Conservation (phyloP, 768 basidiomycete species). For the Amanita rubescens region DNA sequence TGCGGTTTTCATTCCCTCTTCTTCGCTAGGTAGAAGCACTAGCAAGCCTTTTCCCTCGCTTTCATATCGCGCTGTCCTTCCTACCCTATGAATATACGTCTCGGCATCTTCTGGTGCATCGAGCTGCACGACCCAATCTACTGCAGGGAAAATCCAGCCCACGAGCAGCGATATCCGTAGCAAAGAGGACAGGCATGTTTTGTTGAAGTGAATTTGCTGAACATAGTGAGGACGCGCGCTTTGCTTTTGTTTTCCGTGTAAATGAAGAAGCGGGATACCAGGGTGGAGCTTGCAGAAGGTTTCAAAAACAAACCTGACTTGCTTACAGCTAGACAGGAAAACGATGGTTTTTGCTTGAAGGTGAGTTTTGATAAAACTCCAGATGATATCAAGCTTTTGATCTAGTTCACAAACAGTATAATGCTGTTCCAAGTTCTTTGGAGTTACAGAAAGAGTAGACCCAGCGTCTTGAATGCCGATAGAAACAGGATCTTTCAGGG, state of each 20-base stretch:
- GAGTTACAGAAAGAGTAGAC: slow-evolving; percentile 49
- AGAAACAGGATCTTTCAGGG: slow-evolving; percentile 72
- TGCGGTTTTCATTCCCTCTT: slow-evolving; percentile 77
- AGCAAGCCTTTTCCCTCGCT: slow-evolving; percentile 81
- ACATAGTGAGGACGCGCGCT: slow-evolving; percentile 78
- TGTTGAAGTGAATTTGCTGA: slow-evolving; percentile 73
- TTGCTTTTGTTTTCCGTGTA: slow-evolving; percentile 97
- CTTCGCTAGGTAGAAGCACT: slow-evolving; percentile 84
- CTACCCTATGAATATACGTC: slow-evolving; percentile 96
- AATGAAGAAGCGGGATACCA: slow-evolving; percentile 83
- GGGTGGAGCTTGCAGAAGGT: slow-evolving; percentile 95
- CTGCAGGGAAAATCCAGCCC: slow-evolving; percentile 93
- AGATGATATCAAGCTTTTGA: slow-evolving; percentile 84
- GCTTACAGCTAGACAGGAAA: slow-evolving; percentile 92
- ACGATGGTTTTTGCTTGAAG: slow-evolving; percentile 87
- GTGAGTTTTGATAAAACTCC: slow-evolving; percentile 93
- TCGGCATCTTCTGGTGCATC: slow-evolving; percentile 97
- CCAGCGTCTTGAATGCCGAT: slow-evolving; percentile 54
- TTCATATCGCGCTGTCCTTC: slow-evolving; percentile 90
- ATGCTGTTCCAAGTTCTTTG: slow-evolving; percentile 78
- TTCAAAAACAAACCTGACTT: slow-evolving; percentile 95
- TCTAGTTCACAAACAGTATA: slow-evolving; percentile 81
- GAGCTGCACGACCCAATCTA: slow-evolving; percentile 95
- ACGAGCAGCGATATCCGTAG: slow-evolving; percentile 94
- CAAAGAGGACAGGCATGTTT: slow-evolving; percentile 84